Evolutionary conservation across 169 alveolate genomes (phyloP).

Genomic region (Plasmodium coatneyi): DNA sequence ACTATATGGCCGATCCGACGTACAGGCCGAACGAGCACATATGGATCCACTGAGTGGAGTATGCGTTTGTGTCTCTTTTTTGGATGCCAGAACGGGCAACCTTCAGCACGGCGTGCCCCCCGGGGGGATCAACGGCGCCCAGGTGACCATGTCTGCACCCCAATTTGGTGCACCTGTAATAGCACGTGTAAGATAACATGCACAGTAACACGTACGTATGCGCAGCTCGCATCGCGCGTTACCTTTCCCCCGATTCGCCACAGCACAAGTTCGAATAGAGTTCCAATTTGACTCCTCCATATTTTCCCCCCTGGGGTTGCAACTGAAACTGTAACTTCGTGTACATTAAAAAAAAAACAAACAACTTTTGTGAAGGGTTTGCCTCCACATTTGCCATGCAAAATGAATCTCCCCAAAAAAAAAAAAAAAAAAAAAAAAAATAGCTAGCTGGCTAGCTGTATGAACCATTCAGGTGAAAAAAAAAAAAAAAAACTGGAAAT

Average conservation of each 20-base stretch:
- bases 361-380: neutral
- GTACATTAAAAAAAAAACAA: neutral
- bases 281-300: neutral
- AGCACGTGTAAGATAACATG: neutral
- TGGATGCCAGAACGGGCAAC: neutral
- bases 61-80: neutral
- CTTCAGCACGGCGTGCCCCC: neutral
- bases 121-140: neutral
- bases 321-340: neutral
- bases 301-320: neutral
- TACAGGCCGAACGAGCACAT: conserved; percentile 16
- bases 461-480: no score
- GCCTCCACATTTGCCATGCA: neutral
- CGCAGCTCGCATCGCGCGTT: neutral
- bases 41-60: conserved; percentile 22
- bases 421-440: no score
- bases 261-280: neutral
- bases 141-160: neutral
- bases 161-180: neutral
- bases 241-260: neutral
- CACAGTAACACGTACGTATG: neutral
- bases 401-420: neutral
- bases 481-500: no score
- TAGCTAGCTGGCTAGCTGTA: no score
- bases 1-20: conserved; percentile 15